Evolutionary conservation across 1,284 basidiomycete species (phyloP), one percentile per base, ranked within the genome.

Genomic region (Mycena sp.): DNA sequence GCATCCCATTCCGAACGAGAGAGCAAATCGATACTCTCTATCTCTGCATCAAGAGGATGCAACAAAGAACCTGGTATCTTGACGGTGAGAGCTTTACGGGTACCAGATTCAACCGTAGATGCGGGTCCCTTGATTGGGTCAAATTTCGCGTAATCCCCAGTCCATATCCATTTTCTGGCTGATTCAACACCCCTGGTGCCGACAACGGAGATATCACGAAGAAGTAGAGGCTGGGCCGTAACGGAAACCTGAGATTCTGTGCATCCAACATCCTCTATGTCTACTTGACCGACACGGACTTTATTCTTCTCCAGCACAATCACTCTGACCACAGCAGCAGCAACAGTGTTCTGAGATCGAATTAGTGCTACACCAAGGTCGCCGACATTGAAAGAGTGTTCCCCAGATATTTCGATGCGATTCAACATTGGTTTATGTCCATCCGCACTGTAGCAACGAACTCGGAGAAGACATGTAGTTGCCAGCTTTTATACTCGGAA

Each of bases 371-470:
- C 30, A 12, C 28, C 53, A 12, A 45, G n/a, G 16, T 45, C 53
- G 4, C 30, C 30, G 7, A 55, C 43, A 21, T 35, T 55, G 30
- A 55, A 55, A 5, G 38, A 43, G 28, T 54, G 44, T 17, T 57
- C 44, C 2, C 54, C 54, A 21, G 54, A 48, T 4, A 57, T 35
- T n/a, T 57, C 54, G 17, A 21, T 16, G 19, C 40, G 43, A 30
- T 57, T 57, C 6, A 48, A n/a, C 10, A 16, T 49, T 11, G 26
- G 35, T 12, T 50, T 49, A 25, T 26, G 40, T 4, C 30, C 29
- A 16, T 57, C 55, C 6, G 28, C 37, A 5, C 45, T 49, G 28
- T 58, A 58, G 26, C 55, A 58, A 2, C 55, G 55, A 7, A 58
- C 55, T 6, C 55, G 35, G 1, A 58, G 55, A 12, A 58, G 55